These are phyloP conservation scores for Taxawa tesnikishii DNA, from an alignment of 2,329 filamentous ascomycete species.

Conservation along the genomic window DNA sequence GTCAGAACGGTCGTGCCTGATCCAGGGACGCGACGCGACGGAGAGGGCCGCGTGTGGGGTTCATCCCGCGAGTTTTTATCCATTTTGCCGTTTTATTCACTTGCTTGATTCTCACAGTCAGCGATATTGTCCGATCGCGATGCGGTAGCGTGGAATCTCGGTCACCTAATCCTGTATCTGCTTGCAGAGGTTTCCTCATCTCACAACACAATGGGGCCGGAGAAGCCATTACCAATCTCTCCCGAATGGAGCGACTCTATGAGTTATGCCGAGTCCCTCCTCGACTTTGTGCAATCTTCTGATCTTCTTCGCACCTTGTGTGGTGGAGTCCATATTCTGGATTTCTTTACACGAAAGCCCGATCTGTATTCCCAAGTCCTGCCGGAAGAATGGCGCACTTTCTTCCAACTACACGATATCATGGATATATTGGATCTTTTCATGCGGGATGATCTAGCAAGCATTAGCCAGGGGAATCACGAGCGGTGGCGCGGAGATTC, in stretches of 20 bases:
- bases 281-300: constrained; percentile 63
- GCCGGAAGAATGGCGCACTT: constrained; percentile 68
- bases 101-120: too few relatives aligned
- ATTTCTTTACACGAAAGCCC: constrained; percentile 82
- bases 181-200: too few relatives aligned
- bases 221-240: constrained; percentile 52
- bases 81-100: too few relatives aligned
- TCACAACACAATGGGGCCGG: constrained; percentile 29
- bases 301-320: constrained; percentile 78
- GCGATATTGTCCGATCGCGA: too few relatives aligned
- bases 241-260: constrained; percentile 56
- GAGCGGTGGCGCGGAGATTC: constrained; percentile 29
- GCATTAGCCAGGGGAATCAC: constrained; percentile 15
- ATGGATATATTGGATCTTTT: constrained; percentile 71
- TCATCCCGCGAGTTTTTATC: too few relatives aligned
- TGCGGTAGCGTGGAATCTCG: too few relatives aligned
- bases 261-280: constrained; percentile 64
- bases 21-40: too few relatives aligned
- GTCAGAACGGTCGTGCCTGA: too few relatives aligned
- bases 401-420: constrained; percentile 58
- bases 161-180: too few relatives aligned
- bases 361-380: constrained; percentile 70
- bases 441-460: constrained; percentile 60
- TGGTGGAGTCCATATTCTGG: constrained; percentile 91
- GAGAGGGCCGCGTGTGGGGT: too few relatives aligned